phyloP scores from a whole-genome alignment of 2,329 filamentous ascomycete genomes.

The Aspergillus caelatus region DNA sequence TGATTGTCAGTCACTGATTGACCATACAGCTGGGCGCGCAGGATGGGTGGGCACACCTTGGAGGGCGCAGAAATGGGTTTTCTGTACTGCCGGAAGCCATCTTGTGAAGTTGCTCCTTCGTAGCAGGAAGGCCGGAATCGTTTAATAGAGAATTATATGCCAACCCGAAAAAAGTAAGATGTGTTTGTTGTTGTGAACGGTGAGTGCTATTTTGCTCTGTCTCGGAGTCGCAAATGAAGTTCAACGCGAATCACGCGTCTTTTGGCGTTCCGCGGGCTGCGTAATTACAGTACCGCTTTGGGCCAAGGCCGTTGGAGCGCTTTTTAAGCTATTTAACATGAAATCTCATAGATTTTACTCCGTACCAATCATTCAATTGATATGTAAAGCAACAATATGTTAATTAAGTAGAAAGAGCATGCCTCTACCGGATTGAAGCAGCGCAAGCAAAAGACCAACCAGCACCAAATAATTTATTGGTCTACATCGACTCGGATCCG shows the following conservation, averaged over 20 bases:
- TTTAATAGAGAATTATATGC: background rate
- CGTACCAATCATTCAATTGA: background rate
- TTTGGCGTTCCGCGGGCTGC: slow-evolving; percentile 24
- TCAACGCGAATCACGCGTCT: slow-evolving; percentile 28
- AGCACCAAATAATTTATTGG: background rate
- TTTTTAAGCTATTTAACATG: too few species aligned
- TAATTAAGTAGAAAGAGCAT: background rate
- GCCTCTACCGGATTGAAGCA: background rate
- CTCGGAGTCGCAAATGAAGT: background rate
- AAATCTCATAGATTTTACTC: too few species aligned
- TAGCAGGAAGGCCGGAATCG: background rate
- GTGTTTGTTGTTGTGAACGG: background rate
- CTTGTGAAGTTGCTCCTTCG: slow-evolving; percentile 1
- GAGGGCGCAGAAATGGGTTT: slow-evolving; percentile 31
- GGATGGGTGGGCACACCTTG: slow-evolving; percentile 26
- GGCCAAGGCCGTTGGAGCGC: background rate
- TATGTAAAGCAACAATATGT: background rate
- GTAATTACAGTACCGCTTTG: slow-evolving; percentile 29
- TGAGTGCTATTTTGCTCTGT: background rate
- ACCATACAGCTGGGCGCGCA: background rate
- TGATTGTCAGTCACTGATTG: background rate
- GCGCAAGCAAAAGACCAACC: background rate
- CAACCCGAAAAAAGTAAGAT: background rate
- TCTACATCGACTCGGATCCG: background rate
- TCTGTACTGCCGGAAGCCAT: slow-evolving; percentile 23